These are phyloP conservation scores for Actinidia polygama DNA, from an alignment of 179 eudicot species.

Conservation along the genomic window DNA sequence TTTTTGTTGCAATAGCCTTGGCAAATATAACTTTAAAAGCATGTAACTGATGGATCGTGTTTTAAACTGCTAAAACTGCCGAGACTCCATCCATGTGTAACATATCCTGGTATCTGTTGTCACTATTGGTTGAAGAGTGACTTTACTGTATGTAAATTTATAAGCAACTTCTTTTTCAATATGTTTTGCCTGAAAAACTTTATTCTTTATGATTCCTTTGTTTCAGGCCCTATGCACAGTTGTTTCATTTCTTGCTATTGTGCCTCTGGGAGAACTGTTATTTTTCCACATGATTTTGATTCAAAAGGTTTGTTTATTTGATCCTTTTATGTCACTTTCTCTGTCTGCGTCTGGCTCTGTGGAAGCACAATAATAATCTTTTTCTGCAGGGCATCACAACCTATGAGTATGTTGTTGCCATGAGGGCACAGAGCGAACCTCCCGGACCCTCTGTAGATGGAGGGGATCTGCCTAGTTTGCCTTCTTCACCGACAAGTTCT, in stretches of 20 bases:
- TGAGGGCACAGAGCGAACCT: conserved; percentile 91
- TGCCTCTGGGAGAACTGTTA: conserved; percentile 89
- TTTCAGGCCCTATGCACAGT: conserved; percentile 81
- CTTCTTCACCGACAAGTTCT: conserved; percentile 89
- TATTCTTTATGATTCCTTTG: conserved; percentile 6
- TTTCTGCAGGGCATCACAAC: conserved; percentile 84
- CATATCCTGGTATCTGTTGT: too few relatives aligned
- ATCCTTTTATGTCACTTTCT: neutral
- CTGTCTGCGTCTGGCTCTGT: neutral
- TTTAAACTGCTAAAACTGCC: too few relatives aligned
- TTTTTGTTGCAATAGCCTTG: too few relatives aligned
- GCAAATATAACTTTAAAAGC: too few relatives aligned
- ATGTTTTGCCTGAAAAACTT: too few relatives aligned
- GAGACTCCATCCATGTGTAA: too few relatives aligned
- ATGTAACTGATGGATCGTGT: too few relatives aligned
- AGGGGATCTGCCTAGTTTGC: conserved; percentile 76
- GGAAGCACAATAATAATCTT: neutral
- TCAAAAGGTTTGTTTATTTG: conserved; percentile 60
- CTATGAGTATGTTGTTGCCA: conserved; percentile 92
- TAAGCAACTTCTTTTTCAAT: neutral
- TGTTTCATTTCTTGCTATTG: conserved; percentile 86
- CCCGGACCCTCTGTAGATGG: conserved; percentile 79
- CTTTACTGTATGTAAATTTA: neutral
- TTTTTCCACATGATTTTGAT: conserved; percentile 93
- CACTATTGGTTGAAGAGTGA: too few relatives aligned